Evolutionary conservation across 768 basidiomycete species (phyloP).

Genomic region (Kwoniella sp.): DNA sequence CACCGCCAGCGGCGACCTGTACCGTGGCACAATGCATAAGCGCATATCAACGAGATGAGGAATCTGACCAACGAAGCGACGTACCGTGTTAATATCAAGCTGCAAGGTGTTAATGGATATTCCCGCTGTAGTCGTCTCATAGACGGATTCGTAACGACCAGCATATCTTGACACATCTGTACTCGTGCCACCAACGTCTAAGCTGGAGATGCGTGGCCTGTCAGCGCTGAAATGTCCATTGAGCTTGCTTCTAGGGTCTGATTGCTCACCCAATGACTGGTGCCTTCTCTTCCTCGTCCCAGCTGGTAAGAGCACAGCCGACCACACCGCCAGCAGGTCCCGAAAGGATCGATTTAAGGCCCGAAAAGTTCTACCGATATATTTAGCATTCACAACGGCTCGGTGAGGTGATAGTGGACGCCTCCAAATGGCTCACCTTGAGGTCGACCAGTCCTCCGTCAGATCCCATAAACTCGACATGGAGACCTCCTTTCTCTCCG

Average conservation of each 20-base stretch:
- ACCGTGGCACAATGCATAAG: background rate
- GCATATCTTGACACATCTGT: conserved; percentile 82
- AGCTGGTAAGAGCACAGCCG: conserved; percentile 82
- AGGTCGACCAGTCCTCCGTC: conserved; percentile 62
- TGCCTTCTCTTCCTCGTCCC: conserved; percentile 74
- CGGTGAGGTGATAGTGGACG: too few relatives aligned
- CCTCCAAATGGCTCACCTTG: conserved; percentile 36
- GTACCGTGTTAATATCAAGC: conserved; percentile 46
- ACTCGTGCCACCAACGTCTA: background rate
- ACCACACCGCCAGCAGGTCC: conserved; percentile 92
- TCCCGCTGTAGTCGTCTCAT: conserved; percentile 47
- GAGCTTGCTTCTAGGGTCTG: conserved; percentile 44
- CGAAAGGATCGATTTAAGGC: conserved; percentile 83
- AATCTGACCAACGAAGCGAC: background rate
- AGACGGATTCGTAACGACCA: conserved; percentile 82
- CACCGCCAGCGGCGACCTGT: conserved; percentile 71
- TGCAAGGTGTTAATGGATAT: conserved; percentile 46
- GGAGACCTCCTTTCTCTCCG: conserved; percentile 27
- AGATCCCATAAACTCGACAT: conserved; percentile 77
- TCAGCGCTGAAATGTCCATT: background rate
- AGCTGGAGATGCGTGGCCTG: background rate
- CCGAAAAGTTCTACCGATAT: conserved; percentile 70
- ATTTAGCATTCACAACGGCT: too few relatives aligned
- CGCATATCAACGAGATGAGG: background rate
- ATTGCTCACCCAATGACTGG: conserved; percentile 68